phyloP scores from a whole-genome alignment of 768 basidiomycete species.

The Trametes cingulata region DNA sequence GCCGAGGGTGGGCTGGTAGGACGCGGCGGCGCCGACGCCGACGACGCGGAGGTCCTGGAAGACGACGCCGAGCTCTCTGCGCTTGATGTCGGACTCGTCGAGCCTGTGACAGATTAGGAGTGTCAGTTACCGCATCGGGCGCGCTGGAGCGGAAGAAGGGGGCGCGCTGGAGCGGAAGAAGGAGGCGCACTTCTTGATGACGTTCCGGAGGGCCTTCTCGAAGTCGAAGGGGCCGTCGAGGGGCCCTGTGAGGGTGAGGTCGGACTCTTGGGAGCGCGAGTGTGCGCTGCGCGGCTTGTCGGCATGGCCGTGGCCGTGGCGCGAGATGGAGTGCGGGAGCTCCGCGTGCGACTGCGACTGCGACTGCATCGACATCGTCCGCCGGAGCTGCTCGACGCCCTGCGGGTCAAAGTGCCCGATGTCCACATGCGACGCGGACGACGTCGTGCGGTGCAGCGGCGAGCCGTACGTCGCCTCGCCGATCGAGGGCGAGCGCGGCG shows the following conservation, averaged over 20 bases:
- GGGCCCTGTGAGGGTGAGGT: slow-evolving; percentile 22
- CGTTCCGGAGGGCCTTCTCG: slow-evolving; percentile 29
- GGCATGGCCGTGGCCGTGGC: background rate
- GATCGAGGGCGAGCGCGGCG: background rate
- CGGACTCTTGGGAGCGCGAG: slow-evolving; percentile 17
- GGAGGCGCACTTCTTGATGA: slow-evolving; percentile 27
- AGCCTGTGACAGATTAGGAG: slow-evolving; percentile 35
- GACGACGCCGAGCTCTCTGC: slow-evolving; percentile 58
- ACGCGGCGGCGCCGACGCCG: slow-evolving; percentile 57
- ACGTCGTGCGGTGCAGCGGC: background rate
- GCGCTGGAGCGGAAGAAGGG: background rate
- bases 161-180: background rate
- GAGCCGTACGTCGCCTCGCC: background rate
- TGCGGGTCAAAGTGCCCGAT: slow-evolving; percentile 55
- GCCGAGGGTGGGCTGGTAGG: slow-evolving; percentile 60
- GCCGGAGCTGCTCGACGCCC: slow-evolving; percentile 45
- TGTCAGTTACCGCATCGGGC: no score
- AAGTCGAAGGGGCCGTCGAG: slow-evolving; percentile 32
- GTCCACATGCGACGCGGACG: slow-evolving; percentile 32
- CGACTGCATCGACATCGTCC: slow-evolving; percentile 33
- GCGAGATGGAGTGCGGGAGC: slow-evolving; percentile 5
- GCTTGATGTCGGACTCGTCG: slow-evolving; percentile 49
- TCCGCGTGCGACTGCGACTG: slow-evolving; percentile 17
- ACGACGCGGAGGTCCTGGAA: slow-evolving; percentile 61
- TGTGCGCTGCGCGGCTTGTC: background rate